These are phyloP conservation scores for Leishmania arabica DNA, from an alignment of 208 protist genomes.

Conservation along the genomic window DNA sequence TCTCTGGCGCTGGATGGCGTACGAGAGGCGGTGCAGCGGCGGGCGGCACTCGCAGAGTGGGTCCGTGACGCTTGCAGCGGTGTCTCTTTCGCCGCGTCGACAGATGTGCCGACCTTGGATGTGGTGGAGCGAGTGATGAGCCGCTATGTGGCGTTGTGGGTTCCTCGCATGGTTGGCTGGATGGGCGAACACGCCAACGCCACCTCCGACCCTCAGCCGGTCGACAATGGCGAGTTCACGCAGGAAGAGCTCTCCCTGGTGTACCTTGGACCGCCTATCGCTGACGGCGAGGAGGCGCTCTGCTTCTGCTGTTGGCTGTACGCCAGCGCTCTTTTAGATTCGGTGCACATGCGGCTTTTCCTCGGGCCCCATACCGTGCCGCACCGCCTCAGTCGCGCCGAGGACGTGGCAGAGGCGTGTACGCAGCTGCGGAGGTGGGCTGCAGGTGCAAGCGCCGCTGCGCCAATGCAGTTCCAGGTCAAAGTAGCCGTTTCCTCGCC, in stretches of 20 bases:
- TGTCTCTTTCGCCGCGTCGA: background rate
- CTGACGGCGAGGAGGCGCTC: constrained; percentile 12
- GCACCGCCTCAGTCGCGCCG: background rate
- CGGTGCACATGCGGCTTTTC: constrained; percentile 23
- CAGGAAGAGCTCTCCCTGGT: constrained; percentile 6
- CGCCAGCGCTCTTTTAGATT: constrained; percentile 18
- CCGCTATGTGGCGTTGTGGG: constrained; percentile 27
- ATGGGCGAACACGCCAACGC: constrained; percentile 14
- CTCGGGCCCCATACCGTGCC: constrained; percentile 17
- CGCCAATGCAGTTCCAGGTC: constrained; percentile 4
- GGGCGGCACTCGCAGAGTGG: background rate
- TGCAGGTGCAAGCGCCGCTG: background rate
- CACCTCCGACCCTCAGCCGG: background rate
- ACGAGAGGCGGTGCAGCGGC: constrained; percentile 8
- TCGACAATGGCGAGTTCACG: constrained; percentile 13
- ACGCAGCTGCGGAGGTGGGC: constrained; percentile 7
- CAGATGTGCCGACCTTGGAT: background rate
- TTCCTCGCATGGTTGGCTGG: constrained; percentile 32
- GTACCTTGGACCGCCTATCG: background rate
- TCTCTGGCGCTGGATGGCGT: constrained; percentile 17
- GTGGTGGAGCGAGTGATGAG: constrained; percentile 18
- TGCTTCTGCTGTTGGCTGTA: constrained; percentile 33
- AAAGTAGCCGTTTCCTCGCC: background rate
- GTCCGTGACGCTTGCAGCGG: background rate
- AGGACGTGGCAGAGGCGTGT: constrained; percentile 15